Evolutionary conservation across 2,329 filamentous ascomycete genomes (phyloP).

Genomic region (Chrysosporium queenslandicum): DNA sequence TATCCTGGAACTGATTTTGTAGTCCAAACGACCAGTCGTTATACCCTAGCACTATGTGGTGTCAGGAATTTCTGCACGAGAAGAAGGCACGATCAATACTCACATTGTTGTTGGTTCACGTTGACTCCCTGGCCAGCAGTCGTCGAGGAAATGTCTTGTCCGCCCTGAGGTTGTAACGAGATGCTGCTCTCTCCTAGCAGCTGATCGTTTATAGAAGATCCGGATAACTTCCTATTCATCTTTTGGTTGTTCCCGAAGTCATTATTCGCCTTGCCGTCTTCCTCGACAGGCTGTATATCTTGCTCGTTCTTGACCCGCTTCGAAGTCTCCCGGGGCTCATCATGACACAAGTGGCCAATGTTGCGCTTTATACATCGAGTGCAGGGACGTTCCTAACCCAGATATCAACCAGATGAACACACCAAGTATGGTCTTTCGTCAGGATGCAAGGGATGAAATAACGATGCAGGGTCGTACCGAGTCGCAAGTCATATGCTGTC

Average conservation of each 20-base stretch:
- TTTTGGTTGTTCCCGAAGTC: slow-evolving; percentile 38
- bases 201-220: slow-evolving; percentile 45
- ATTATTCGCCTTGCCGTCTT: slow-evolving; percentile 40
- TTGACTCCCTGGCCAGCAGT: slow-evolving; percentile 55
- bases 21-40: slow-evolving; percentile 65
- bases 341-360: slow-evolving; percentile 96
- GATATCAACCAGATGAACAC: slow-evolving; percentile 16
- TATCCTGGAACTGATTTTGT: slow-evolving; percentile 81
- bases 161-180: slow-evolving; percentile 54
- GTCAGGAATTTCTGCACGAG: slow-evolving; percentile 13
- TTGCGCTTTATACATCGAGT: slow-evolving; percentile 96
- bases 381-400: slow-evolving; percentile 75
- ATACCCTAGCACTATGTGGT: slow-evolving; percentile 59
- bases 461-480: slow-evolving; percentile 50
- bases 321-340: slow-evolving; percentile 80
- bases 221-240: slow-evolving; percentile 47
- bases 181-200: slow-evolving; percentile 35
- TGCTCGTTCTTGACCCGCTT: slow-evolving; percentile 67
- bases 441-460: slow-evolving; percentile 20
- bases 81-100: slow-evolving; percentile 32
- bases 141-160: slow-evolving; percentile 56
- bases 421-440: slow-evolving; percentile 25
- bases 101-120: slow-evolving; percentile 64
- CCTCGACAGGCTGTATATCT: slow-evolving; percentile 49
- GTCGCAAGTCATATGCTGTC: slow-evolving; percentile 85